Evolutionary conservation across 1,139 yeast genomes (phyloP), one percentile per base, ranked within the genome.

Genomic region (Pneumocystis canis): DNA sequence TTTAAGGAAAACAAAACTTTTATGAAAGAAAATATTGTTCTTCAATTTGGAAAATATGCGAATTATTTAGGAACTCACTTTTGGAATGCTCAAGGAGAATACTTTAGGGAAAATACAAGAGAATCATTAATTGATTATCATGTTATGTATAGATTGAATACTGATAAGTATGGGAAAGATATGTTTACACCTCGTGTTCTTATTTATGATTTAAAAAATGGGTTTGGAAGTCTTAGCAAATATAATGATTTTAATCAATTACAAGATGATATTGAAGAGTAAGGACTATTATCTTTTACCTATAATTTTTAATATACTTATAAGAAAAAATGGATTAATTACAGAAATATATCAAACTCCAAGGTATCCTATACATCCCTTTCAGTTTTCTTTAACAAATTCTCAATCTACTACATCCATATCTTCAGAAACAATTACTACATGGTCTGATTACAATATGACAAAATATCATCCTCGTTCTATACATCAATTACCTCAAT

Each of bases 401-500:
- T 66, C 70, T 3, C 69, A 73, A 6, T 47, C 31, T 3, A 62
- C 64, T 4, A 30, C 30, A 33, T 16, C 56, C 20, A 73, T 87
- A 59, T 72, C 72, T 3, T 68, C 69, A 0, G 69, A 69, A 0
- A 80, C 79, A 62, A 81, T 89, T 0, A 73, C 73, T 56, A 87
- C 81, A 70, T 92, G 97, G 97, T 79, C 92, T 0, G 96, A 89
- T 72, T 89, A 85, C 71, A 79, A 84, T 60, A 81, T 83, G 68
- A 79, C 89, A 64, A 80, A 87, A 25, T 83, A 83, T 69, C 80
- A 81, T 63, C 94, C 96, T 0, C 74, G 75, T 31, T 79, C 85
- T 1, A 75, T 86, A 18, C 64, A 75, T 80, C 61, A 76, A n/a
- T 20, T 62, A 28, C 47, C 20, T 35, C 28, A 14, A 28, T 54